Base-by-base conservation (phyloP, 768 basidiomycete genomes). In the Rhodosporidiobolus odoratus region DNA sequence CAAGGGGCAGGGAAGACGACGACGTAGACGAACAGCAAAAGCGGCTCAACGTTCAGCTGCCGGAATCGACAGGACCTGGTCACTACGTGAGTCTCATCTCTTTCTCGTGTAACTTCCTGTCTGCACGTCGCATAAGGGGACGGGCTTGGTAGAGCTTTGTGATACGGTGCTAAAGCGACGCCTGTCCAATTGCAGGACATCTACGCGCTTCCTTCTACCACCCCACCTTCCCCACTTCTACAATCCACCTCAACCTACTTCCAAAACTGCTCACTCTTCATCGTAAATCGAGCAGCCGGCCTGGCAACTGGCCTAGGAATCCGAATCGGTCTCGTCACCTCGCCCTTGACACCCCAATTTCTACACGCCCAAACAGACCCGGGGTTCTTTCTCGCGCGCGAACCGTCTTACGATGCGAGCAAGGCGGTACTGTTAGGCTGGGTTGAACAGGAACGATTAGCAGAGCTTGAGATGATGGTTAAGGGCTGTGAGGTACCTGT, bases 201-300 rank as follows among this genome's bases (percentile, higher is more conserved):
- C 54, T 73, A 73, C 57, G 71, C 71, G 7, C 53, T 73, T 21
- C 71, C 71, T 16, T 65, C 63, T 6, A 30, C 62, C 59, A 10
- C 43, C 2, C 63, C 71, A 13, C 71, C 71, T 2, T 58, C 64
- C 5, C 63, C 69, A 0, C 47, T 58, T 48, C 65, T 66, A 34
- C 54, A 48, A 12, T 50, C 53, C 25, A 35, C 53, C 34, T 34
- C 71, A 13, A 62, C 63, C 25, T n/a, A 56, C 60, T 68, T 58
- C 50, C 66, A 73, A 52, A 64, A 59, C 34, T 37, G 38, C 48
- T 66, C 63, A 30, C 50, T 73, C 59, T 27, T 73, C 67, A 47
- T 73, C 66, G 71, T 73, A n/a, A 73, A 73, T 56, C 71, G 71
- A 21, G 45, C 64, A 17, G 66, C 71, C 10, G 71, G 71, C 1